Evolutionary conservation across 164 flowering plant species (phyloP).

Genomic region (Aristolochia fimbriata): DNA sequence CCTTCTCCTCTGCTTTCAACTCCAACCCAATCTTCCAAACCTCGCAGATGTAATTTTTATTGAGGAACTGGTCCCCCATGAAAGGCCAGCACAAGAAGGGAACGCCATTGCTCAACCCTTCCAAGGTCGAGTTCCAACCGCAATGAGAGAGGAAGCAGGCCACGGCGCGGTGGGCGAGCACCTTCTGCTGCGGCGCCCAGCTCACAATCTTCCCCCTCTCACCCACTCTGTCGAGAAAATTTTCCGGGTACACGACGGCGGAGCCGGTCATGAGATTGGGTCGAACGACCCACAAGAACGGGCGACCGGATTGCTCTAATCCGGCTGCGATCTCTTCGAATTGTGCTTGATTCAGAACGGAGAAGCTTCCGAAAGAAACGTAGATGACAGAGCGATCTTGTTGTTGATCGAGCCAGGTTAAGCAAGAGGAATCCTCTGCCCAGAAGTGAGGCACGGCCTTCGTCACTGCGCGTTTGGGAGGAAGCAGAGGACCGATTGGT

Average conservation of each 20-base stretch:
- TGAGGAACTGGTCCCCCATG: too few relatives aligned
- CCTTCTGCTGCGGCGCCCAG: not conserved
- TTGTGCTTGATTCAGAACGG: not conserved
- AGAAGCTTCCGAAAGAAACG: constrained; percentile 1
- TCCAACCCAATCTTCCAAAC: too few relatives aligned
- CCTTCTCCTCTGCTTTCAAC: too few relatives aligned
- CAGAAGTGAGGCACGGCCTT: not conserved
- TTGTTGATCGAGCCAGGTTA: not conserved
- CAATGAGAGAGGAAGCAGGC: too few relatives aligned
- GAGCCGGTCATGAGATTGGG: constrained; percentile 1
- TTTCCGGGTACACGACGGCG: not conserved
- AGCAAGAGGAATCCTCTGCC: constrained; percentile 1
- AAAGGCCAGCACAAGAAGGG: too few relatives aligned
- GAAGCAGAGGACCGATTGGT: not conserved
- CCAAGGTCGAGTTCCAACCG: too few relatives aligned
- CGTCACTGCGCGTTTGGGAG: not conserved
- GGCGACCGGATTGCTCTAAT: not conserved
- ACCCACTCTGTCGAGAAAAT: not conserved
- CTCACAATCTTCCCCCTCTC: not conserved
- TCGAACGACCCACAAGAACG: constrained; percentile 2
- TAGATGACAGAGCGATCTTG: not conserved
- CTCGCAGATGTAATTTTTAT: too few relatives aligned
- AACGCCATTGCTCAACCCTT: too few relatives aligned
- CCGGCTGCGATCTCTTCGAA: not conserved
- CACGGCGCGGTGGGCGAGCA: too few relatives aligned